Evolutionary conservation across 2,329 filamentous ascomycete genomes (phyloP).

Genomic region (Colletotrichum sp.): DNA sequence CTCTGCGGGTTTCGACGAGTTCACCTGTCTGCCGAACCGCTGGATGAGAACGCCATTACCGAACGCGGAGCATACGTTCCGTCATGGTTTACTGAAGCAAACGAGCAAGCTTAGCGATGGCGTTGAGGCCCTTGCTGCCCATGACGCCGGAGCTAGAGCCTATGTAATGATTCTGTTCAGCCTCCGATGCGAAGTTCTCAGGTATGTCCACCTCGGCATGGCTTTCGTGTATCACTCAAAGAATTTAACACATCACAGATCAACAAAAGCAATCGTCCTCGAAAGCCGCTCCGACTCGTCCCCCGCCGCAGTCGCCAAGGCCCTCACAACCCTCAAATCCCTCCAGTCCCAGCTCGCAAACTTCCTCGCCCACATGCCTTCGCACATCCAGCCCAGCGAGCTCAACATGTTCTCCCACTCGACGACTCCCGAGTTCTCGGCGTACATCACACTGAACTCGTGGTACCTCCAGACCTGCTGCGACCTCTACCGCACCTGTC

Average conservation of each 20-base stretch:
- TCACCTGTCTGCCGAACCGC: background rate
- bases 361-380: background rate
- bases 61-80: background rate
- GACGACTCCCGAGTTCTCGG: background rate
- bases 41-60: conserved; percentile 1
- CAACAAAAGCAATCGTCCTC: background rate
- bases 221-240: too few relatives aligned
- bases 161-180: background rate
- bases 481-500: background rate
- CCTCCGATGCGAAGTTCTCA: background rate
- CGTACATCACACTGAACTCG: conserved; percentile 3
- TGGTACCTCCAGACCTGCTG: conserved; percentile 4
- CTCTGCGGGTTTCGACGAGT: conserved; percentile 4
- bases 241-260: background rate
- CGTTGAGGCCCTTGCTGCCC: background rate
- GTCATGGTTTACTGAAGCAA: background rate
- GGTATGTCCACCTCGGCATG: too few relatives aligned
- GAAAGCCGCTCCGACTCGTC: background rate
- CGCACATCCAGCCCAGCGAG: background rate
- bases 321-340: background rate
- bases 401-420: conserved; percentile 9
- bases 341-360: background rate
- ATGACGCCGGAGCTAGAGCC: background rate
- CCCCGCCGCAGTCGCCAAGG: background rate
- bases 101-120: background rate